These are phyloP conservation scores for Cordyceps militaris DNA, from an alignment of 2,329 filamentous ascomycete genomes.

Conservation along the genomic window DNA sequence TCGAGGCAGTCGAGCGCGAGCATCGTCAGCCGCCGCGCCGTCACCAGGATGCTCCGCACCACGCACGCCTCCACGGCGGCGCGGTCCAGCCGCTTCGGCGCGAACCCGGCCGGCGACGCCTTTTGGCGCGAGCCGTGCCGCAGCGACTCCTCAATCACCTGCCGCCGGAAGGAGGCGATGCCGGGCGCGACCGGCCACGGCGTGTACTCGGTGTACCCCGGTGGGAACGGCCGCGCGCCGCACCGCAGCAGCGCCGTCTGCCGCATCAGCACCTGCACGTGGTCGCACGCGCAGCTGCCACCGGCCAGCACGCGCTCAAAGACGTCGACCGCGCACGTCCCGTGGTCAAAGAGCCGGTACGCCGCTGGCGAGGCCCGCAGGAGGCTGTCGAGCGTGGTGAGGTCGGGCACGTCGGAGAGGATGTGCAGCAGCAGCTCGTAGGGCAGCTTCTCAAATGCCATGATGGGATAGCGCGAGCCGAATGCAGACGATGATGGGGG, in stretches of 20 bases:
- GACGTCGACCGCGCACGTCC: neutral
- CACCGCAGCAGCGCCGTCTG: neutral
- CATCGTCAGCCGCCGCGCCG: neutral
- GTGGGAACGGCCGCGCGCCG: slow-evolving; percentile 4
- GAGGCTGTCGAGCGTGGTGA: neutral
- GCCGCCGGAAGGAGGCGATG: neutral
- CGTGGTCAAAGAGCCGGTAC: slow-evolving; percentile 1
- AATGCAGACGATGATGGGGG: neutral
- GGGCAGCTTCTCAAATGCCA: slow-evolving; percentile 2
- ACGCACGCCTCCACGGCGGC: neutral
- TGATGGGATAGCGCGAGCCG: neutral
- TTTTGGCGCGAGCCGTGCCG: slow-evolving; percentile 1
- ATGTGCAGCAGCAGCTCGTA: slow-evolving; percentile 7
- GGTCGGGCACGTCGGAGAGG: neutral
- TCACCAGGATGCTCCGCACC: slow-evolving; percentile 1
- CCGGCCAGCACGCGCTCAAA: neutral
- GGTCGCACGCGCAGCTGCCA: neutral
- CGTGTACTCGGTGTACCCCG: slow-evolving; percentile 9
- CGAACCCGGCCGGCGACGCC: neutral
- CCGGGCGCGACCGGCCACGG: neutral
- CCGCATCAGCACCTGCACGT: slow-evolving; percentile 5
- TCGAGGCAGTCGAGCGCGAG: neutral
- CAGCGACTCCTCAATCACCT: slow-evolving; percentile 5
- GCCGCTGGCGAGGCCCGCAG: neutral
- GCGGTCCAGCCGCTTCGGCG: neutral